A percentile compares a stretch with the other conserved stretches of the same genome.
Conservation (phyloP, 306 rosid species). For the Ceratonia siliqua region DNA sequence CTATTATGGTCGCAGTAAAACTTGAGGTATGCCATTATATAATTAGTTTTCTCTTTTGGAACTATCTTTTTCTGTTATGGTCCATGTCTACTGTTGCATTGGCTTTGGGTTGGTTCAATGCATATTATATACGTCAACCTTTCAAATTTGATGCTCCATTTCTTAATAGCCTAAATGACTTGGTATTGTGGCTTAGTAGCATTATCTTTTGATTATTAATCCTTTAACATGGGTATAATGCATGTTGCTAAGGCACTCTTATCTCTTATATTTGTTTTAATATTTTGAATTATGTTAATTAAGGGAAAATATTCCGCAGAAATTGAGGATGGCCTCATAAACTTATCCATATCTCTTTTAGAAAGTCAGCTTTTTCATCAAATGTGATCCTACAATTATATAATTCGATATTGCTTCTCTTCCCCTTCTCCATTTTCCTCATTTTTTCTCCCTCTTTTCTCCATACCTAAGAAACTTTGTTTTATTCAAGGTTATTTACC, state of each 20-base stretch:
- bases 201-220: neutral
- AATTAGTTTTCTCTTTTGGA: neutral
- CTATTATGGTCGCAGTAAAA: slow-evolving; percentile 72
- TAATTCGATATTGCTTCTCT: neutral
- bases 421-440: neutral
- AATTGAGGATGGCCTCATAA: neutral
- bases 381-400: neutral
- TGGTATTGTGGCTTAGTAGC: neutral
- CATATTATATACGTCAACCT: neutral
- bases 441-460: too few species aligned
- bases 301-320: neutral
- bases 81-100: neutral
- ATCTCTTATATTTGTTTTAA: neutral
- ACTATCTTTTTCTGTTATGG: neutral
- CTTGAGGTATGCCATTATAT: slow-evolving; percentile 62
- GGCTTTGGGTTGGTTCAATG: slow-evolving; percentile 14
- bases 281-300: neutral
- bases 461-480: neutral
- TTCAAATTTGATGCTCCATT: neutral
- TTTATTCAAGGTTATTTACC: neutral
- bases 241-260: neutral
- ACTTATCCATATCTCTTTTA: neutral
- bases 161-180: neutral
- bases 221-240: neutral
- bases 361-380: neutral